A percentile compares a stretch with the other conserved stretches of the same genome.
These are phyloP conservation scores for Sesbania bispinosa DNA, from an alignment of 306 rosid species.

Conservation along the genomic window DNA sequence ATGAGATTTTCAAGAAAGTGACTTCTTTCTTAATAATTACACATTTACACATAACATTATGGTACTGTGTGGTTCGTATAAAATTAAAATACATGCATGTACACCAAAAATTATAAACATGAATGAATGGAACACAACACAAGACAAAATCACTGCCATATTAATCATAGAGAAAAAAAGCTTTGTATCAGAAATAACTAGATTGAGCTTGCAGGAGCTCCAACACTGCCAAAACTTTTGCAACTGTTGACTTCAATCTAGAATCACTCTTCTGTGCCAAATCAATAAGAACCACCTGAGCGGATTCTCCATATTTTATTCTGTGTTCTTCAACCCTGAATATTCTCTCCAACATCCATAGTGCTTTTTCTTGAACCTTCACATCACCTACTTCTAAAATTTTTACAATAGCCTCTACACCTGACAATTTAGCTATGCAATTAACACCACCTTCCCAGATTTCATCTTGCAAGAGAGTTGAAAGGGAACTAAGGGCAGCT, in stretches of 20 bases:
- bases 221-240: conserved; percentile 57
- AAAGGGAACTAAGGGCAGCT: conserved; percentile 55
- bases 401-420: conserved; percentile 50
- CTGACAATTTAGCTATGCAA: conserved; percentile 49
- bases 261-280: conserved; percentile 58
- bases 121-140: conserved; percentile 7
- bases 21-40: background rate
- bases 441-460: conserved; percentile 65
- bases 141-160: background rate
- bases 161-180: background rate
- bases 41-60: background rate
- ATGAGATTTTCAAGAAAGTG: background rate
- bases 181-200: conserved; percentile 53
- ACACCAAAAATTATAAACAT: conserved; percentile 11
- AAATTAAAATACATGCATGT: background rate
- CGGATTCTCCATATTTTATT: conserved; percentile 45
- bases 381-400: conserved; percentile 43
- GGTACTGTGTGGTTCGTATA: background rate
- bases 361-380: conserved; percentile 61
- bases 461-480: conserved; percentile 73
- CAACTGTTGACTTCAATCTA: conserved; percentile 57
- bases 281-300: conserved; percentile 73
- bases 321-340: conserved; percentile 55
- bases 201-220: conserved; percentile 66
- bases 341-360: conserved; percentile 76